These are phyloP conservation scores for Cryptosporidium ryanae DNA, from an alignment of 169 alveolate genomes.

Conservation along the genomic window DNA sequence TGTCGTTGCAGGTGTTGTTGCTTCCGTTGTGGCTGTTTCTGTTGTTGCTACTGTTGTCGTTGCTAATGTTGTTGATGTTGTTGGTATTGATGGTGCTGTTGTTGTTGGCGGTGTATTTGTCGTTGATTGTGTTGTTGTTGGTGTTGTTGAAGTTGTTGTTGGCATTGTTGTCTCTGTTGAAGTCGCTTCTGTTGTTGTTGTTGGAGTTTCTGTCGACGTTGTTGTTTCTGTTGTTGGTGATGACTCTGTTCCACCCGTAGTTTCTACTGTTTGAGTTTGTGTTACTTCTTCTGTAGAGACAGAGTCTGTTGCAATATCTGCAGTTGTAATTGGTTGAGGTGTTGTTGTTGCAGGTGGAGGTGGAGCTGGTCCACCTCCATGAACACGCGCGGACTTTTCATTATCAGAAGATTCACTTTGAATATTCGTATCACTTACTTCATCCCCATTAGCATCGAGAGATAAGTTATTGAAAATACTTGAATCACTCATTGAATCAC, in stretches of 20 bases:
- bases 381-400: not conserved
- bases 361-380: not conserved
- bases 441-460: not conserved
- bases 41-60: not conserved
- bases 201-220: not conserved
- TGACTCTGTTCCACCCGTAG: slow-evolving; percentile 16
- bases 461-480: not conserved
- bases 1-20: slow-evolving; percentile 7
- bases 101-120: not conserved
- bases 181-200: not conserved
- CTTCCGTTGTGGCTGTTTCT: not conserved
- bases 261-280: not conserved
- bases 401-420: not conserved
- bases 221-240: slow-evolving; percentile 14
- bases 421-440: not conserved
- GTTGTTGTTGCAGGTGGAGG: slow-evolving; percentile 4
- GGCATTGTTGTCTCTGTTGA: not conserved
- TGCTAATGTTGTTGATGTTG: slow-evolving; percentile 4
- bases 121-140: not conserved
- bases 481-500: not conserved
- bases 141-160: not conserved
- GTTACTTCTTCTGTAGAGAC: not conserved
- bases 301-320: not conserved
- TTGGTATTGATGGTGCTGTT: not conserved
- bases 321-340: not conserved